Base-by-base conservation (phyloP, 108 stramenopile species). In the Cyclostephanos invisitatus region DNA sequence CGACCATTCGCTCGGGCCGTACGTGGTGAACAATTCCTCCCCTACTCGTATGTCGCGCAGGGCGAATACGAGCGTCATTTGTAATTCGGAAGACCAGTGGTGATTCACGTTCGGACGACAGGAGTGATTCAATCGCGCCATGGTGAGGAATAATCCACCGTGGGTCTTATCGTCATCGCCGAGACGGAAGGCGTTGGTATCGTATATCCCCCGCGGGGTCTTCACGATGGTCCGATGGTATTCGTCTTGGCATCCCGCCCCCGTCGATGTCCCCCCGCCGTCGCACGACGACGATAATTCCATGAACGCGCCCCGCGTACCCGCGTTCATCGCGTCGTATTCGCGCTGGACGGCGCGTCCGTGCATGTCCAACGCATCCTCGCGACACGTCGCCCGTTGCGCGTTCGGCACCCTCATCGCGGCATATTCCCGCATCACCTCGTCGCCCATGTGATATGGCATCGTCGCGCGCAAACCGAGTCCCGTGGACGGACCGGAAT, bases 371-470 rank as follows among this genome's bases (percentile, higher is more conserved):
- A 54, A 49, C 12, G 72, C 72, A 8, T 28, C 64, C 32, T 73
- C 72, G 14, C 27, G 72, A 20, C 51, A 67, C 21, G 53, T 2
- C 7, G 72, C 72, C 12, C 29, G 29, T 3, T 67, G 72, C 8
- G 27, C 36, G 22, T 73, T 73, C 7, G 65, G 49, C 7, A 73
- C 54, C 14, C 64, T 28, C 72, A 73, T 73, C 3, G 38, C 64
- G 11, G 72, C 72, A 3, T n/a, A 20, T 29, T 73, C 72, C 11
- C 72, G 64, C 20, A 73, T 3, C 20, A 73, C 56, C 55, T 73
- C 72, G 67, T 73, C 72, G 17, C 72, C 72, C n/a, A 28, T 21
- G 6, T 27, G 24, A 35, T 54, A 73, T 12, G 36, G 36, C 1
- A 25, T 15, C 12, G 53, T 25, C 20, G 72, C 48, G 35, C 72